phyloP scores from a whole-genome alignment of 2,329 filamentous ascomycete species.

The Harringtonia lauricola region DNA sequence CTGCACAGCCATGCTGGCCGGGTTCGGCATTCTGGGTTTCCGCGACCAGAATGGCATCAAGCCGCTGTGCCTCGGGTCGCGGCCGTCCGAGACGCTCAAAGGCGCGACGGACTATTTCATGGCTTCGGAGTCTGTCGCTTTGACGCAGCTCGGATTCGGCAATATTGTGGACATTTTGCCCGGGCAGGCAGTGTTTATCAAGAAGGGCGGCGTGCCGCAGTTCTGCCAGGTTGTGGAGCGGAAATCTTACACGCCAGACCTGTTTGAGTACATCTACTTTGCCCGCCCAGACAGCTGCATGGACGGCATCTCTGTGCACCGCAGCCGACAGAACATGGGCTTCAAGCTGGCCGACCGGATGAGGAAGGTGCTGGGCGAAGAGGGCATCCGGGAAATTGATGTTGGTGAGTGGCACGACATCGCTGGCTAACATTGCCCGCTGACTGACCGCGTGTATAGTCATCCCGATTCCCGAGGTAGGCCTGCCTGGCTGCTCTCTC shows the following conservation, averaged over 20 bases:
- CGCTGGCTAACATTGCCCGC: not conserved
- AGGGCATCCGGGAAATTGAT: slow-evolving; percentile 67
- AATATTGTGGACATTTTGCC: slow-evolving; percentile 69
- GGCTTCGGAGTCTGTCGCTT: slow-evolving; percentile 77
- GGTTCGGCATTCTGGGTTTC: slow-evolving; percentile 69
- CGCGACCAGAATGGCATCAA: slow-evolving; percentile 70
- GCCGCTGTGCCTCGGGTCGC: slow-evolving; percentile 67
- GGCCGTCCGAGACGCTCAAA: slow-evolving; percentile 51
- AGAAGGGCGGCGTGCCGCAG: slow-evolving; percentile 62
- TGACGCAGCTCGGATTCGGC: slow-evolving; percentile 69
- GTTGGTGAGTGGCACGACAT: slow-evolving; percentile 21
- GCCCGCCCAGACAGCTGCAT: slow-evolving; percentile 72
- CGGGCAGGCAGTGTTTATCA: slow-evolving; percentile 52
- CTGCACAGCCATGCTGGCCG: slow-evolving; percentile 74
- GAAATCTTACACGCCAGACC: slow-evolving; percentile 68
- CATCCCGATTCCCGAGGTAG: slow-evolving; percentile 14
- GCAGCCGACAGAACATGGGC: slow-evolving; percentile 79
- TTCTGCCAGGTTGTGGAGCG: slow-evolving; percentile 64
- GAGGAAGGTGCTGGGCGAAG: slow-evolving; percentile 52
- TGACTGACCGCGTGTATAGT: too few species aligned
- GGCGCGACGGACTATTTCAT: slow-evolving; percentile 75
- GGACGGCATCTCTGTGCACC: slow-evolving; percentile 79
- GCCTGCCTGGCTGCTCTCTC: too few species aligned
- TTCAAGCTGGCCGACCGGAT: slow-evolving; percentile 67
- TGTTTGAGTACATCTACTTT: slow-evolving; percentile 85